phyloP scores from a whole-genome alignment of 352 stramenopile species.

The Phytophthora macrochlamydospora region DNA sequence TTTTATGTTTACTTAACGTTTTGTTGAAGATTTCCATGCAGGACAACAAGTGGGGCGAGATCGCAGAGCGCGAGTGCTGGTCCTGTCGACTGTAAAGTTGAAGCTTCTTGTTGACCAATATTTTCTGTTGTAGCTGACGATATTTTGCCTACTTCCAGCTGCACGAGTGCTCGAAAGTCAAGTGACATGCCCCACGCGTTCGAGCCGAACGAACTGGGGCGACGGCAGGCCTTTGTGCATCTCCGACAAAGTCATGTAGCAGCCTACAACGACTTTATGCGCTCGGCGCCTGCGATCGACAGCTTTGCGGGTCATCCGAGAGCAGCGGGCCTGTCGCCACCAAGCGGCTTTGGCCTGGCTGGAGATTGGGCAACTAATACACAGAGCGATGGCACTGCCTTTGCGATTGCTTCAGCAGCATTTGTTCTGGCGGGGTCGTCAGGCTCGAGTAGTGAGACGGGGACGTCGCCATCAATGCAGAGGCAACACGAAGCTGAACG shows the following conservation, averaged over 20 bases:
- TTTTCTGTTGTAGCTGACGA: neutral
- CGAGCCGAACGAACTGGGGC: constrained; percentile 63
- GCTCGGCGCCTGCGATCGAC: constrained; percentile 42
- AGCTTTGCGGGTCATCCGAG: constrained; percentile 5
- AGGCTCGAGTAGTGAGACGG: neutral
- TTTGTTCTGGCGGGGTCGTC: neutral
- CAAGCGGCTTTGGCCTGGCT: neutral
- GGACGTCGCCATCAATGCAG: constrained; percentile 1
- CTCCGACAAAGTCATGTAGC: constrained; percentile 62
- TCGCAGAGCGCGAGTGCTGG: constrained; percentile 76
- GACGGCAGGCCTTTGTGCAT: constrained; percentile 66
- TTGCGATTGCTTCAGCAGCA: neutral
- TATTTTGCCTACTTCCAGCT: constrained; percentile 34
- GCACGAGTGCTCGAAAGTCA: constrained; percentile 40
- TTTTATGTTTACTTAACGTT: neutral
- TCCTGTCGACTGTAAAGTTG: constrained; percentile 59
- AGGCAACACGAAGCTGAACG: constrained; percentile 63
- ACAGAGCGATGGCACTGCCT: neutral
- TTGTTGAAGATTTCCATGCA: constrained; percentile 76
- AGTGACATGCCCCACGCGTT: constrained; percentile 68
- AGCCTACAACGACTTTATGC: constrained; percentile 60
- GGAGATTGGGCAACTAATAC: neutral
- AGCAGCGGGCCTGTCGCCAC: neutral
- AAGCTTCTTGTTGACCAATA: neutral
- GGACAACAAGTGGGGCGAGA: constrained; percentile 87